Conservation (phyloP, 148 eudicot species). For the Gaultheria prostrata region DNA sequence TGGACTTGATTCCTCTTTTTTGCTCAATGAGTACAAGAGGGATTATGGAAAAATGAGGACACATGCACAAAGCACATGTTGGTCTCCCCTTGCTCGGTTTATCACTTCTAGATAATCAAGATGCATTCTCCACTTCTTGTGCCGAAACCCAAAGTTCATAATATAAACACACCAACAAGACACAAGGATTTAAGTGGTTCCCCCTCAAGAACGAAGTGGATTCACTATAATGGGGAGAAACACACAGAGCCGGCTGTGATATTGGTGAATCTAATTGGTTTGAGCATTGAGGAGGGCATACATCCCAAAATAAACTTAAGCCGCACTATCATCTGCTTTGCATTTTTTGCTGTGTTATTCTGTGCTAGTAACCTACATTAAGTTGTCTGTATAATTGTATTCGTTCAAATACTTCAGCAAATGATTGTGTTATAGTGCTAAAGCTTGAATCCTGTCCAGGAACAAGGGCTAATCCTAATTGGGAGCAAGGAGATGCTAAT, state of each 20-base stretch:
- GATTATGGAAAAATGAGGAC: background rate
- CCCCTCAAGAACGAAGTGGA: too few relatives aligned
- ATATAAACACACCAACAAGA: too few relatives aligned
- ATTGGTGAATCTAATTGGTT: background rate
- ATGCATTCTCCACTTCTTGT: too few relatives aligned
- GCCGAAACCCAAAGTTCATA: too few relatives aligned
- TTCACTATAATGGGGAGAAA: too few relatives aligned
- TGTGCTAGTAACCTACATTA: background rate
- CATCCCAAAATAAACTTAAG: background rate
- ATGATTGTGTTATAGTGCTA: background rate
- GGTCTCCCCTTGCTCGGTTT: too few relatives aligned
- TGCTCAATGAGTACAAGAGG: background rate
- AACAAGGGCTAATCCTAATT: slow-evolving; percentile 22
- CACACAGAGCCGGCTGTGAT: too few relatives aligned
- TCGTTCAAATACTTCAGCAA: background rate
- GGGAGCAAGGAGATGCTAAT: slow-evolving; percentile 22
- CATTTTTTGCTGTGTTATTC: background rate
- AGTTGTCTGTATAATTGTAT: background rate
- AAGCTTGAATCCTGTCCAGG: too few relatives aligned
- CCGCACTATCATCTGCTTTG: background rate
- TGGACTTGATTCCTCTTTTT: background rate
- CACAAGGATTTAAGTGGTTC: too few relatives aligned
- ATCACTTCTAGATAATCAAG: too few relatives aligned
- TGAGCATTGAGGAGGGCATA: background rate
- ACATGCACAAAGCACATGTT: background rate